These are phyloP conservation scores for Leptomonas pyrrhocoris DNA, from an alignment of 208 protist genomes.

Conservation along the genomic window DNA sequence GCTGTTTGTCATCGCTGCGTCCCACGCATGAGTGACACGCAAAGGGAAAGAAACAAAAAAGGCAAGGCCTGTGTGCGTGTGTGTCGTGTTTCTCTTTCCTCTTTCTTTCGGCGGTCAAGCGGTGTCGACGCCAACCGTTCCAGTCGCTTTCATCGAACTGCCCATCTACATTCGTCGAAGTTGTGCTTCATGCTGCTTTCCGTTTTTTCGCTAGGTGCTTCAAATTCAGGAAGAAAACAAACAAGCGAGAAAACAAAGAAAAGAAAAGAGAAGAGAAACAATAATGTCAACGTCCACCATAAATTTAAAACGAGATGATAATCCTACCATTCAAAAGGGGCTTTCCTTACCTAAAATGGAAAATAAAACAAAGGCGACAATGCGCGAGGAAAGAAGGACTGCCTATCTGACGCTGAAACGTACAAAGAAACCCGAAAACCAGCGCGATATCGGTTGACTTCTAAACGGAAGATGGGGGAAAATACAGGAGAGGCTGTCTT, in stretches of 20 bases:
- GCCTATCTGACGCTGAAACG: neutral
- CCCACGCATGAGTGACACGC: too few species aligned
- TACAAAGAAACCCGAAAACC: neutral
- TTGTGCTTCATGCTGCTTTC: constrained; percentile 24
- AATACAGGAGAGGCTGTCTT: too few species aligned
- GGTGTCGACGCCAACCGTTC: too few species aligned
- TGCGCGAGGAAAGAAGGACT: too few species aligned
- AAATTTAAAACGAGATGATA: neutral
- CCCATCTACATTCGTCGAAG: neutral
- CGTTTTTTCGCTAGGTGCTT: constrained; percentile 16
- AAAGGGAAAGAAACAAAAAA: too few species aligned
- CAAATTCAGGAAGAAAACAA: constrained; percentile 21
- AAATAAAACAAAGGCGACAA: too few species aligned
- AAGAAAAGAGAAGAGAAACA: neutral
- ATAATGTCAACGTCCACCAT: neutral
- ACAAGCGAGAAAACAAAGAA: constrained; percentile 12
- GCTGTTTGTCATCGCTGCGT: too few species aligned
- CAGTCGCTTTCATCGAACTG: neutral
- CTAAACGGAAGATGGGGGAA: too few species aligned
- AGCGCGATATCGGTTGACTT: neutral
- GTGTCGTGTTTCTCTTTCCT: too few species aligned
- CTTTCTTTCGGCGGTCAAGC: too few species aligned
- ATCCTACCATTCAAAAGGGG: neutral
- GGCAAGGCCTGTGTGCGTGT: too few species aligned
- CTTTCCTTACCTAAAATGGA: too few species aligned